Evolutionary conservation across 2,329 filamentous ascomycete species (phyloP), one percentile per base, ranked within the genome.

Genomic region (Sclerotinia borealis): DNA sequence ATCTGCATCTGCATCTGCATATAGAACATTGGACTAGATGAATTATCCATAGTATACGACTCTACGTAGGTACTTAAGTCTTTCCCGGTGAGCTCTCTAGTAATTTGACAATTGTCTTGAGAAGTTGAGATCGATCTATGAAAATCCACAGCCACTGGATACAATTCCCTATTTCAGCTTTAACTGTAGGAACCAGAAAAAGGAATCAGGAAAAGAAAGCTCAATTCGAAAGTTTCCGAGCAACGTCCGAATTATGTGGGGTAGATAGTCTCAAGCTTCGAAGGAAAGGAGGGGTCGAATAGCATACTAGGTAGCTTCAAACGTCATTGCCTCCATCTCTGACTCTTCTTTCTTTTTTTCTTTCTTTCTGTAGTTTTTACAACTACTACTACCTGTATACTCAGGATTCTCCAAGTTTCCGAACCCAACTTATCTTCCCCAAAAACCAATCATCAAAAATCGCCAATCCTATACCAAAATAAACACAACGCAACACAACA

Each of bases 401-500:
- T n/a, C n/a, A n/a, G n/a, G n/a, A n/a, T 34, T 43, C 39, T 10
- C 15, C 6, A 8, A 4, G 27, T 8, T 11, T 8, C 15, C 13
- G n/a, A n/a, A n/a, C 3, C 2, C 1, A 13, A 54, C 17, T 25
- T 10, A 4, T 19, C n/a, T n/a, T n/a, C n/a, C n/a, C n/a, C n/a
- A n/a, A n/a, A n/a, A n/a, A n/a, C n/a, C n/a, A n/a, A n/a, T 37
- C 7, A 27, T 31, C 10, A 8, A 13, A 52, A 13, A 9, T 11
- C 22, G 11, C 11, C 34, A n/a, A 19, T 31, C 25, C 9, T 31
- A 39, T n/a, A 17, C 4, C 49, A 1, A 13, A 50, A 4, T 31
- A 13, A 29, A 22, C 3, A 48, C 22, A 6, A 37, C 11, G n/a
- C n/a, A n/a, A n/a, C 6, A 37, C 63, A 82, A 68, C 67, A 95